phyloP scores from a whole-genome alignment of 805 yeast genomes.

The Helenozyma rhizophorensis region DNA sequence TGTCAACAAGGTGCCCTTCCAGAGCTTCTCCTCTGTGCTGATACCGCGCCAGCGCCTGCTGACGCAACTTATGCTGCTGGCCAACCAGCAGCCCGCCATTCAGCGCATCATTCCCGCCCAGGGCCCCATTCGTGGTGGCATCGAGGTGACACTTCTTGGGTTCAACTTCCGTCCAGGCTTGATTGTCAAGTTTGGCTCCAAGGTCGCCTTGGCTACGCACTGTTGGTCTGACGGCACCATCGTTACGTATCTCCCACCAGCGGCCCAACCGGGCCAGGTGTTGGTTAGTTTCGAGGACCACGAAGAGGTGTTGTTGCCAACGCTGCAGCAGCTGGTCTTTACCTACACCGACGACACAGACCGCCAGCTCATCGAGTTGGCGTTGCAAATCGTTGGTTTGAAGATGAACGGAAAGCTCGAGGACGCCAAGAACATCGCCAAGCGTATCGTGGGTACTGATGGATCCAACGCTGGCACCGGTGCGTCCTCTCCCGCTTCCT shows the following conservation, averaged over 20 bases:
- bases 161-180: constrained; percentile 80
- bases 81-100: constrained; percentile 32
- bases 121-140: constrained; percentile 95
- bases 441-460: constrained; percentile 75
- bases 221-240: constrained; percentile 96
- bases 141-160: constrained; percentile 89
- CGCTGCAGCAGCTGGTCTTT: constrained; percentile 61
- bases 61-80: constrained; percentile 11
- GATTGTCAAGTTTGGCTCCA: constrained; percentile 80
- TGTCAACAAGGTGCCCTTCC: constrained; percentile 5
- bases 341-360: constrained; percentile 95
- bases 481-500: constrained; percentile 3
- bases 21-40: constrained; percentile 6
- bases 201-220: constrained; percentile 76
- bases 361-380: constrained; percentile 88
- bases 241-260: constrained; percentile 91
- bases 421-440: constrained; percentile 91
- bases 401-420: constrained; percentile 95
- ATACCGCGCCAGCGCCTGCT: constrained; percentile 14
- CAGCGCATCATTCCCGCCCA: constrained; percentile 91
- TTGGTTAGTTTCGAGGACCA: constrained; percentile 72
- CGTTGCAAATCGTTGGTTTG: constrained; percentile 92
- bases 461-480: constrained; percentile 17
- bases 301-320: constrained; percentile 28
- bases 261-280: constrained; percentile 85